phyloP scores from a whole-genome alignment of 495 filamentous ascomycete species.

The Cladorrhinum samala region DNA sequence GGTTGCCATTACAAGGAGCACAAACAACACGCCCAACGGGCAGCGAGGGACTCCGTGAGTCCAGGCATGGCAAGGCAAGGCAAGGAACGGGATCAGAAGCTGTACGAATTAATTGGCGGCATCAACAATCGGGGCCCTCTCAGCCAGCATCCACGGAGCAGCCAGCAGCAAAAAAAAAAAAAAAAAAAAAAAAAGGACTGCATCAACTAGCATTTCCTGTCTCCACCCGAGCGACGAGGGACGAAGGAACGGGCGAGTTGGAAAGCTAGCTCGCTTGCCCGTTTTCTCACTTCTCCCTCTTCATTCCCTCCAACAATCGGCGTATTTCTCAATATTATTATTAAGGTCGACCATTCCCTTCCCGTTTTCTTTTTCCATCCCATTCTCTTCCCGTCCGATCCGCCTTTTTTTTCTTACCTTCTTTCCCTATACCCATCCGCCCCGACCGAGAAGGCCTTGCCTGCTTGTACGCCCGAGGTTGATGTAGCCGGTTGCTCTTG shows the following conservation, averaged over 20 bases:
- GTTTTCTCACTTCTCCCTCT: background rate
- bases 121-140: too few relatives aligned
- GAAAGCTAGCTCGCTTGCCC: conserved; percentile 9
- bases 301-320: background rate
- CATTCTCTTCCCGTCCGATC: background rate
- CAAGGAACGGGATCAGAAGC: too few relatives aligned
- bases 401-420: conserved; percentile 13
- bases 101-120: conserved; percentile 4
- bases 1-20: background rate
- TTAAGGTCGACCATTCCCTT: background rate
- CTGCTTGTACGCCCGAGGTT: conserved; percentile 6
- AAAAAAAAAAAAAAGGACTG: background rate
- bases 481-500: conserved; percentile 1
- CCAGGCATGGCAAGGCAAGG: too few relatives aligned
- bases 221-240: conserved; percentile 10
- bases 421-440: conserved; percentile 6
- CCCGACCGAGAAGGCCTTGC: background rate
- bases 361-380: conserved; percentile 1
- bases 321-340: conserved; percentile 1
- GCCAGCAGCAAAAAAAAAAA: conserved; percentile 2
- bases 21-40: too few relatives aligned
- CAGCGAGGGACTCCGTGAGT: too few relatives aligned
- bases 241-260: background rate
- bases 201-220: conserved; percentile 11
- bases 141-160: too few relatives aligned